Evolutionary conservation across 805 yeast genomes (phyloP), one percentile per base, ranked within the genome.

Genomic region (Babjeviella inositovora): DNA sequence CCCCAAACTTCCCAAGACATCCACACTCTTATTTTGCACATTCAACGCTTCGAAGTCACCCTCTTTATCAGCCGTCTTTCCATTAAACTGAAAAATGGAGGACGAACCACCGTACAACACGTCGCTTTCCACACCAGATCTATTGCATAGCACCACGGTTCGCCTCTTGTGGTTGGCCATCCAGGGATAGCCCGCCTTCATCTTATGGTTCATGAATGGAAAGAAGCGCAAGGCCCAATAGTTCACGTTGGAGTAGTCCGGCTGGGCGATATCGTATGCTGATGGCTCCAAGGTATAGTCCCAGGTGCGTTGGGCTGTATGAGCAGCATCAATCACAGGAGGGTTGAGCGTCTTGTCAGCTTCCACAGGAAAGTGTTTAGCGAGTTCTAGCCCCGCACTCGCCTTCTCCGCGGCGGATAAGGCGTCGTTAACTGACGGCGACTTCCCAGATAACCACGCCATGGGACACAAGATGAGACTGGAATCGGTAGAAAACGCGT

Each of bases 151-250:
- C 0, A 74, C 58, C 35, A 45, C 8, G 25, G 35, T 25, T 24
- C 34, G 25, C 21, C 24, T 28, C 13, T 20, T 11, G 26, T 27
- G 8, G 34, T 19, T 28, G 29, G 27, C 47, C 41, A 14, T 26
- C 24, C 8, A 20, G 28, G 8, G 5, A 24, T 26, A 25, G 5
- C 36, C 38, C n/a, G n/a, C n/a, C n/a, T n/a, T n/a, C n/a, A n/a
- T n/a, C n/a, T n/a, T n/a, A 34, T 58, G 61, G 22, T 46, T 45
- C 33, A 70, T 40, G 28, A 70, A 63, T 2, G 90, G 92, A 34
- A 62, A 52, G 34, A 79, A 61, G 20, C 96, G 48, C 16, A 67
- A 34, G 4, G 77, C 53, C 93, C 94, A 84, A 46, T 80, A 84
- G 34, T 71, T 53, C 8, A 77, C 40, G 11, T 71, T 72, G 4